Evolutionary conservation across 2,329 filamentous ascomycete species (phyloP).

Genomic region (Hymenoscyphus repandus): DNA sequence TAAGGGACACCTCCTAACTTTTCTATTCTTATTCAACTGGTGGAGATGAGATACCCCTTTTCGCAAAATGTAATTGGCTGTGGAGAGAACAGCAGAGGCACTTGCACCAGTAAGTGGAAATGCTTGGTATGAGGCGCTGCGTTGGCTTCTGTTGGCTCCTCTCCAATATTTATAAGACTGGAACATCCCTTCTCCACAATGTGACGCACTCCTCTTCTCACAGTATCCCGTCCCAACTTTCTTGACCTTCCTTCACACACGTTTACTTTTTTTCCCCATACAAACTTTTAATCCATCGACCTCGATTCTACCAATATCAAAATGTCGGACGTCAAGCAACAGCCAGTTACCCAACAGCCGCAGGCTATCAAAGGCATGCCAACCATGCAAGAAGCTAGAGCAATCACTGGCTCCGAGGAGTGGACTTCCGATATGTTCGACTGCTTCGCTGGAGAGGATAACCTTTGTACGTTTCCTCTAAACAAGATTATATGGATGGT

Average conservation of each 20-base stretch:
- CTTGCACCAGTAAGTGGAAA: too few species aligned
- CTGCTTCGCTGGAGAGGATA: slow-evolving; percentile 20
- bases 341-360: slow-evolving; percentile 4
- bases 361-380: background rate
- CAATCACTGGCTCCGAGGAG: slow-evolving; percentile 13
- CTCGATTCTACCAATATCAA: background rate
- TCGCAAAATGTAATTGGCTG: too few species aligned
- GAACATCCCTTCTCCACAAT: background rate
- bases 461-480: slow-evolving; percentile 16
- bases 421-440: slow-evolving; percentile 21
- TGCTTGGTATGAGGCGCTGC: too few species aligned
- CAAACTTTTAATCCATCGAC: background rate
- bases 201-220: background rate
- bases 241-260: background rate
- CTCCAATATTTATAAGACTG: background rate
- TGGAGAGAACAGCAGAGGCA: too few species aligned
- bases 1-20: too few species aligned
- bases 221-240: background rate
- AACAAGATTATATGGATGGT: background rate
- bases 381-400: slow-evolving; percentile 5
- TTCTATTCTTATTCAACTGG: background rate
- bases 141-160: too few species aligned
- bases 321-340: slow-evolving; percentile 12
- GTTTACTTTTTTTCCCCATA: background rate
- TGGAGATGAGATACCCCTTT: slow-evolving; percentile 7